Conservation (phyloP, 768 basidiomycete species). For the Lanmaoa pseudosensibilis region DNA sequence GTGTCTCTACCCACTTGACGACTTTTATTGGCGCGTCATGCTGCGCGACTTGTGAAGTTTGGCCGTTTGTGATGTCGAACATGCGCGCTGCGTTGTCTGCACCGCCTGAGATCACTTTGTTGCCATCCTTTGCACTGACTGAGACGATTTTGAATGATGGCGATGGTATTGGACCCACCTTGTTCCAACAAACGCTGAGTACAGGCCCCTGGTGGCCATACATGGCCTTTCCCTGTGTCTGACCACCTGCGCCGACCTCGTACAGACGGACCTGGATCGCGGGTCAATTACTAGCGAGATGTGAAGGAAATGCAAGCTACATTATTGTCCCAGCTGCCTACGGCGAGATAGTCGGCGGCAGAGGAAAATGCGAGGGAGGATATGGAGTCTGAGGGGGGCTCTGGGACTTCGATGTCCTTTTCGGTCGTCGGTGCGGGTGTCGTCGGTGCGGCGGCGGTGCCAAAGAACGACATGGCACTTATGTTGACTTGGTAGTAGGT, state of each 20-base stretch:
- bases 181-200: conserved; percentile 87
- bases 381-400: conserved; percentile 85
- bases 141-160: conserved; percentile 6
- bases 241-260: conserved; percentile 78
- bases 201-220: conserved; percentile 91
- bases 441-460: conserved; percentile 30
- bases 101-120: conserved; percentile 88
- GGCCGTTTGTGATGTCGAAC: conserved; percentile 86
- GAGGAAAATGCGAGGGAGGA: conserved; percentile 83
- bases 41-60: conserved; percentile 78
- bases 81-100: conserved; percentile 95
- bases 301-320: conserved; percentile 37
- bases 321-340: conserved; percentile 93
- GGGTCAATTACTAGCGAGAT: conserved; percentile 8
- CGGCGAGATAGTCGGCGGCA: conserved; percentile 85
- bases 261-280: conserved; percentile 79
- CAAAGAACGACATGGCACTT: conserved; percentile 47
- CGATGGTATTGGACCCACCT: conserved; percentile 43
- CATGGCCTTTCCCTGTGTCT: conserved; percentile 87
- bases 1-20: conserved; percentile 78
- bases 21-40: conserved; percentile 89
- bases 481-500: not conserved
- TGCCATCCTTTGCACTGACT: conserved; percentile 64
- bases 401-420: conserved; percentile 78
- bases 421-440: conserved; percentile 47